Base-by-base conservation (phyloP, 2,329 filamentous ascomycete species). In the Orbilia brochopaga region DNA sequence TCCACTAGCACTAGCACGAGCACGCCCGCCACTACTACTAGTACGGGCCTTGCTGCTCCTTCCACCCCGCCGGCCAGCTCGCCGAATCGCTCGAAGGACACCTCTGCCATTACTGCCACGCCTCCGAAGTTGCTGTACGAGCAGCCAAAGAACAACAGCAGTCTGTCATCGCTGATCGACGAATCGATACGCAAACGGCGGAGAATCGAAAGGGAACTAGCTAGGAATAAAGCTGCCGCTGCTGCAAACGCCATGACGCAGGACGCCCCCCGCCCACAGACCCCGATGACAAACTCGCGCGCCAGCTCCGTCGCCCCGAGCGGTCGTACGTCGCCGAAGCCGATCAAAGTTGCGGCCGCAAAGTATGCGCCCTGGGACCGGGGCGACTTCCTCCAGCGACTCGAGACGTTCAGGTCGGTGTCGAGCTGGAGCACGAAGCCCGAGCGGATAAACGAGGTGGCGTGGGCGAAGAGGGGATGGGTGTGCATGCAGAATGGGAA, bases 401-500 rank as follows among this genome's bases (percentile, higher is more conserved):
- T 99, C 27, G 89, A 89, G 70, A 95, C 91, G 0, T 99, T 96
- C 78, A 90, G 93, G 77, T 91, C 93, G 75, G 87, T 97, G 53
- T 94, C 91, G 60, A 86, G 90, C 78, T 99, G 93, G 93, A 89
- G 90, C n/a, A 90, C 91, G 0, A 97, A 97, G 79, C 92, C 94
- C 0, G 86, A 92, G 58, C 84, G 83, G 35, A 88, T 97, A 76
- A 91, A 87, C 78, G 94, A 97, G 80, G 87, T 97, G 6, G 89
- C 92, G 79, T 99, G 94, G 94, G 92, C 92, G 0, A 96, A 93
- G 82, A 83, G 90, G 67, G 93, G 93, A 0, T 99, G 94, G 93
- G 84, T 88, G 2, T 97, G 93, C 77, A 87, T 89, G 51, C 89
- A 89, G 76, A 87, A 87, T 74, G 92, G 96, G 79, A 77, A 77